These are phyloP conservation scores for Ambrosia trifida DNA, from an alignment of 129 eudicot genomes.

Conservation along the genomic window DNA sequence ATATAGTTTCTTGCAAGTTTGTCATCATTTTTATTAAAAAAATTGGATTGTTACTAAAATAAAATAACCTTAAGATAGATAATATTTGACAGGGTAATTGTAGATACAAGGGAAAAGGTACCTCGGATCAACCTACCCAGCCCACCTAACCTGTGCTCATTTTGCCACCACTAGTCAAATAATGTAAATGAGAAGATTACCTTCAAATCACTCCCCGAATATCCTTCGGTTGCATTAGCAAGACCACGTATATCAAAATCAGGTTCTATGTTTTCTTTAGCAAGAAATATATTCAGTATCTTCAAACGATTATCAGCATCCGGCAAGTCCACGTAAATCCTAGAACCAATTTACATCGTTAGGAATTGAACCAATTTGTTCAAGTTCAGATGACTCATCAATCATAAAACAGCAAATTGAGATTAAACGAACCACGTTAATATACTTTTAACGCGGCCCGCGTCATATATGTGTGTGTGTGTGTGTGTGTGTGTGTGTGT, in stretches of 20 bases:
- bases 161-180: neutral
- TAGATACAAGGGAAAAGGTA: too few species aligned
- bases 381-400: slow-evolving; percentile 8
- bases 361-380: neutral
- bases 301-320: slow-evolving; percentile 86
- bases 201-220: slow-evolving; percentile 96
- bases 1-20: neutral
- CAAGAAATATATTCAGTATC: slow-evolving; percentile 89
- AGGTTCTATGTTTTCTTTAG: slow-evolving; percentile 69
- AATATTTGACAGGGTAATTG: neutral
- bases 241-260: slow-evolving; percentile 63
- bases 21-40: neutral
- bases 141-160: neutral
- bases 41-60: neutral
- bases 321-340: slow-evolving; percentile 95
- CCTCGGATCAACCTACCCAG: too few species aligned
- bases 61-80: neutral
- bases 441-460: too few species aligned
- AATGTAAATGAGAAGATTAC: slow-evolving; percentile 30
- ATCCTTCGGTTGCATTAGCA: slow-evolving; percentile 95
- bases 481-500: too few species aligned
- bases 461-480: neutral
- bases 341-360: slow-evolving; percentile 27
- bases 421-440: neutral
- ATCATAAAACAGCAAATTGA: neutral